Conservation (phyloP, 805 yeast genomes). For the Myxozyma mucilagina region DNA sequence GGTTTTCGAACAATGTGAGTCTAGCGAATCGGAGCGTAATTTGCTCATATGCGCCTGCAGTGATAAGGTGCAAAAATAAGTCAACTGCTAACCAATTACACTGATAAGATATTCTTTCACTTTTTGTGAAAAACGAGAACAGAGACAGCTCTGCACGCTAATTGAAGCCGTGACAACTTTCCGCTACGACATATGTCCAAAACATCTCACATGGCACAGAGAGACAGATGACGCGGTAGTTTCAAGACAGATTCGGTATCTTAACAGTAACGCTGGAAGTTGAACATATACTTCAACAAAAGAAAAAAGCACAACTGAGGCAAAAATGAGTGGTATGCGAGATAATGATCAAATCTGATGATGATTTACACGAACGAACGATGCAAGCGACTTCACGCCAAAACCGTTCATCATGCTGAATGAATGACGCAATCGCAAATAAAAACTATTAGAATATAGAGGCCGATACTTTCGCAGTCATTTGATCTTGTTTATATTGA, state of each 20-base stretch:
- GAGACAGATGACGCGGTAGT: background rate
- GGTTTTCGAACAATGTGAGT: background rate
- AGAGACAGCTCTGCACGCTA: background rate
- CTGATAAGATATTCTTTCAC: background rate
- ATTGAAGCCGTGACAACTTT: background rate
- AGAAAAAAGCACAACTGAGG: no score
- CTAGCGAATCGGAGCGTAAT: background rate
- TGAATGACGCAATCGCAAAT: no score
- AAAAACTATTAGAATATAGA: no score
- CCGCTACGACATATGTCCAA: conserved; percentile 5
- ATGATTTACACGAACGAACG: background rate
- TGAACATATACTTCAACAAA: background rate
- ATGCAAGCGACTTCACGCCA: no score
- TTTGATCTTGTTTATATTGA: no score
- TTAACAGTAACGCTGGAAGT: background rate
- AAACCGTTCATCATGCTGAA: no score
- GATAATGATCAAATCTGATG: background rate
- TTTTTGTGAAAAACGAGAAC: background rate
- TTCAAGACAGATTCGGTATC: background rate
- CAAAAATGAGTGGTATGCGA: background rate
- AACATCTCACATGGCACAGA: background rate
- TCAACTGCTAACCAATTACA: no score
- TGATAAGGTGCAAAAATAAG: no score
- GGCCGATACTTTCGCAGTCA: no score
- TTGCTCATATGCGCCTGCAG: background rate